phyloP scores from a whole-genome alignment of 1,284 basidiomycete species.

The Peniophora sp. region DNA sequence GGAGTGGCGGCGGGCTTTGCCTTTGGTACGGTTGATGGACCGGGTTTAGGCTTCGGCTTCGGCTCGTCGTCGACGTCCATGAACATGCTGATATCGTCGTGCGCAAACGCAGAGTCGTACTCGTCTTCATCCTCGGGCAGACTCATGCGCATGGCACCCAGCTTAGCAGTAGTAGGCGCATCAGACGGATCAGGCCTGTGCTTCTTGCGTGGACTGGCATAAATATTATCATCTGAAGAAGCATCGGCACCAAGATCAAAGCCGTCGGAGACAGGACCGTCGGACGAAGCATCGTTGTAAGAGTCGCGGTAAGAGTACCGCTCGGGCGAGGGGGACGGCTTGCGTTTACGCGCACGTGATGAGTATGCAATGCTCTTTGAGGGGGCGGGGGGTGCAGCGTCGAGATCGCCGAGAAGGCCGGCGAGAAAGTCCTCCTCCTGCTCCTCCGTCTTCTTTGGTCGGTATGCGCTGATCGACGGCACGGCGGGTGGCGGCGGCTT shows the following conservation, averaged over 20 bases:
- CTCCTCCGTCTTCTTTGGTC: constrained; percentile 63
- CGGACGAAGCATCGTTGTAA: constrained; percentile 43
- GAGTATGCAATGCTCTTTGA: constrained; percentile 62
- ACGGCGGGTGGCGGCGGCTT: constrained; percentile 45
- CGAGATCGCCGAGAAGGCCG: constrained; percentile 63
- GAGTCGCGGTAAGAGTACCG: constrained; percentile 9
- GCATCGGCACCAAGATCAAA: constrained; percentile 20
- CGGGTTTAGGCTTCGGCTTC: constrained; percentile 17
- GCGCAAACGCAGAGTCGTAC: constrained; percentile 39
- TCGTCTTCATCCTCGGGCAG: constrained; percentile 32
- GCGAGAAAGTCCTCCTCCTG: constrained; percentile 87
- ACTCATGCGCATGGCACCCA: constrained; percentile 52
- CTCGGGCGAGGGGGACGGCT: constrained; percentile 18
- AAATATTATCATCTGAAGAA: constrained; percentile 45
- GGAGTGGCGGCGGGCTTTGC: constrained; percentile 13
- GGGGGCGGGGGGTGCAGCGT: constrained; percentile 50
- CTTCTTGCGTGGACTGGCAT: constrained; percentile 66
- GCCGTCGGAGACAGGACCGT: constrained; percentile 35
- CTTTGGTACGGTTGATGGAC: constrained; percentile 17
- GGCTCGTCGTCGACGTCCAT: constrained; percentile 32
- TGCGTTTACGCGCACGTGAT: constrained; percentile 14
- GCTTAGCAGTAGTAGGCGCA: constrained; percentile 43
- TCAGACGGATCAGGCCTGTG: constrained; percentile 34
- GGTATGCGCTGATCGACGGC: constrained; percentile 69
- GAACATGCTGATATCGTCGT: constrained; percentile 53